phyloP scores from a whole-genome alignment of 73 alveolate species.

The Paramecium tetraurelia region DNA sequence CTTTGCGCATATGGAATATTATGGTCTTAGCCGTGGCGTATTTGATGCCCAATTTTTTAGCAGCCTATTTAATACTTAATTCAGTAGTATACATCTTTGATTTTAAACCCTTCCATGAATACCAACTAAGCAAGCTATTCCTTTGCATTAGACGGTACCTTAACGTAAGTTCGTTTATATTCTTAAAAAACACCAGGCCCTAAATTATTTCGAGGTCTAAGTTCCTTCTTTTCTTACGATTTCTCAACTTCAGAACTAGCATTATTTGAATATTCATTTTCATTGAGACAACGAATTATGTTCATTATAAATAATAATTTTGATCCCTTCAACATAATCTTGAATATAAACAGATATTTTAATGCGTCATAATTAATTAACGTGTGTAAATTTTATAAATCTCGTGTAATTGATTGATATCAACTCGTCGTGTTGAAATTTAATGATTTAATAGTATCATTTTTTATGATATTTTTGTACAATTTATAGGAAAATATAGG shows the following conservation, averaged over 20 bases:
- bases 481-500: too few relatives aligned
- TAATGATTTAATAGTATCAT: not conserved
- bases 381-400: not conserved
- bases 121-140: not conserved
- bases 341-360: not conserved
- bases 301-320: not conserved
- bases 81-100: not conserved
- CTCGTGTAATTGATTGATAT: not conserved
- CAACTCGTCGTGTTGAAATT: not conserved
- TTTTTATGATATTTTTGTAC: too few relatives aligned
- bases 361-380: not conserved
- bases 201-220: not conserved
- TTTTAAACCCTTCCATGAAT: not conserved
- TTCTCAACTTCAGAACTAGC: not conserved
- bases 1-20: not conserved
- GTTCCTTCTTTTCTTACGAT: not conserved
- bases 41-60: not conserved
- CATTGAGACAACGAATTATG: not conserved
- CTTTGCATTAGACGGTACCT: not conserved
- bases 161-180: conserved; percentile 18
- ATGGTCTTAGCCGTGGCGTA: conserved; percentile 39
- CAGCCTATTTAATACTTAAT: not conserved
- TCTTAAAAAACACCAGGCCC: not conserved
- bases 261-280: not conserved
- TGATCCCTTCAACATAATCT: not conserved